Percentiles rank a stretch among this genome's conserved stretches.
These are phyloP conservation scores for Extremus antarcticus DNA, from an alignment of 495 filamentous ascomycete species.

Conservation along the genomic window DNA sequence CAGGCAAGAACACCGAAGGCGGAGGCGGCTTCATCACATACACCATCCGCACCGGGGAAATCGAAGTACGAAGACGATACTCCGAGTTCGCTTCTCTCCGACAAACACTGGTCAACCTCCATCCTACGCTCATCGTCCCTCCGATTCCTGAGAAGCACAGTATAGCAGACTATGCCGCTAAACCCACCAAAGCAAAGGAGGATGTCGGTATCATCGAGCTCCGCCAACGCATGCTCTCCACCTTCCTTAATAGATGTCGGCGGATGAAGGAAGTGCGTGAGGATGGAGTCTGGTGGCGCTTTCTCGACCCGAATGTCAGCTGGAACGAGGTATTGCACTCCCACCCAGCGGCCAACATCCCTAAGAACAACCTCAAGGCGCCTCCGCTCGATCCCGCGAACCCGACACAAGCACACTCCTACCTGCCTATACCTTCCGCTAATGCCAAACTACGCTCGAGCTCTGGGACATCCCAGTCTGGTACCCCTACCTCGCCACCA, in stretches of 20 bases:
- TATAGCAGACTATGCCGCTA: constrained; percentile 96
- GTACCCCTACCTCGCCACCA: constrained; percentile 44
- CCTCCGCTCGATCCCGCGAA: constrained; percentile 88
- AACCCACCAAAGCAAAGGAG: constrained; percentile 94
- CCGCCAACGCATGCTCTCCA: constrained; percentile 87
- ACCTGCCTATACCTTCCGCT: constrained; percentile 69
- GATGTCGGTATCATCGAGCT: constrained; percentile 92
- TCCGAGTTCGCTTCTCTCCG: constrained; percentile 94
- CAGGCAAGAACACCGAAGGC: constrained; percentile 85
- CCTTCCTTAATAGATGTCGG: constrained; percentile 87
- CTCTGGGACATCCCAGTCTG: constrained; percentile 37
- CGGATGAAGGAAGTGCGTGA: constrained; percentile 86
- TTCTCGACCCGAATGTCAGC: constrained; percentile 94
- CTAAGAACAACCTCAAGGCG: constrained; percentile 85
- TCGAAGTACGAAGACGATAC: constrained; percentile 89
- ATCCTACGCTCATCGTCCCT: constrained; percentile 88
- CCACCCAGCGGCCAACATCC: constrained; percentile 78
- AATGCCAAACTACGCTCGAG: constrained; percentile 73
- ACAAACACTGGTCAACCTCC: constrained; percentile 75
- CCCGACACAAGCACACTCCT: constrained; percentile 77
- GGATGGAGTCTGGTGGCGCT: constrained; percentile 95
- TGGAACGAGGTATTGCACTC: constrained; percentile 93
- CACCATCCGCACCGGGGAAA: constrained; percentile 86
- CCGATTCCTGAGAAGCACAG: constrained; percentile 98
- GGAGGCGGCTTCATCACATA: constrained; percentile 92